A percentile compares a stretch with the other conserved stretches of the same genome.
Conservation (phyloP, 345 rosid genomes). For the Lepidium aucheri region DNA sequence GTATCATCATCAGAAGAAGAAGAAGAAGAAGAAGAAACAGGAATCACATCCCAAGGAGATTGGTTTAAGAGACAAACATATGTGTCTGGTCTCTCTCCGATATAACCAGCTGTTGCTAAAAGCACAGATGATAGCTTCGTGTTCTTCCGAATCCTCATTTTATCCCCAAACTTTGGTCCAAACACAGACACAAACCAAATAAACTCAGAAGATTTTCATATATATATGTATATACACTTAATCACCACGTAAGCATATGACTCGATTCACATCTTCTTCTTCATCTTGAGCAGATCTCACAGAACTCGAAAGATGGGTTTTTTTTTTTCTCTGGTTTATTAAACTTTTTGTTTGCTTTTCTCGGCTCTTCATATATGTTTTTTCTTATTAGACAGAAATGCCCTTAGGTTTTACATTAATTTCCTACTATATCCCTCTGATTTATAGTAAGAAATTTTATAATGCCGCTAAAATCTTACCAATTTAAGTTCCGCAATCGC, state of each 20-base stretch:
- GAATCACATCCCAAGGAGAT: constrained; percentile 96
- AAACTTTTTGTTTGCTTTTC: constrained; percentile 42
- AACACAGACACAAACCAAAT: background rate
- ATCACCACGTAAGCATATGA: constrained; percentile 4
- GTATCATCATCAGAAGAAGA: background rate
- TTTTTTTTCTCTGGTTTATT: constrained; percentile 23
- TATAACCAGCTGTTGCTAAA: constrained; percentile 32
- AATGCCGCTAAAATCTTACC: constrained; percentile 35
- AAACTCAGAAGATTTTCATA: background rate
- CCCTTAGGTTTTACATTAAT: constrained; percentile 24
- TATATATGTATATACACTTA: too few relatives aligned
- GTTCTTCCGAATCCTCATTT: constrained; percentile 95
- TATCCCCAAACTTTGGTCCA: background rate
- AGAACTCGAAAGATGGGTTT: constrained; percentile 56
- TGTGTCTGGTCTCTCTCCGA: constrained; percentile 33
- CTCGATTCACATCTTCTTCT: constrained; percentile 14
- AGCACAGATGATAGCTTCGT: constrained; percentile 45
- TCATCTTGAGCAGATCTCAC: constrained; percentile 54
- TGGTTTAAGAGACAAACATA: constrained; percentile 86
- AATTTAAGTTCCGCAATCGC: constrained; percentile 5
- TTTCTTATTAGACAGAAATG: constrained; percentile 18
- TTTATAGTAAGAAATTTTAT: background rate
- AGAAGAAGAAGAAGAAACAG: background rate
- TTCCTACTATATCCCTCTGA: constrained; percentile 6
- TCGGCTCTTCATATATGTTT: constrained; percentile 47